Base-by-base conservation (phyloP, 495 filamentous ascomycete genomes). In the Penicillium riverlandense region DNA sequence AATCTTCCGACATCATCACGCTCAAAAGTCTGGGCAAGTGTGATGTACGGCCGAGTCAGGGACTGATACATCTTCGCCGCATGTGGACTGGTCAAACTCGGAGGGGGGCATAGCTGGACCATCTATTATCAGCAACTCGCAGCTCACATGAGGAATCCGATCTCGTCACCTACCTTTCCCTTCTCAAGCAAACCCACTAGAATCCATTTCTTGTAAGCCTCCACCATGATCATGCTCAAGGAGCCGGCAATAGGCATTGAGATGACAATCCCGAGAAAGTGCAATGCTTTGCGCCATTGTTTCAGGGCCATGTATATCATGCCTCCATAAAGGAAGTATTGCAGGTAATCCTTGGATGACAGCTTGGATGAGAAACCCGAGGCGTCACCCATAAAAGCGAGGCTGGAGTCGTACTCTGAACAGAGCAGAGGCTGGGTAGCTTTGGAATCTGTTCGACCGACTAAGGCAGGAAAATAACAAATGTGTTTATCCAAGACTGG, bases 201-300 rank as follows among this genome's bases (percentile, higher is more conserved):
- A 8, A 92, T 62, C 84, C 88, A 95, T 66, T 94, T 96, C 61
- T 91, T 95, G 70, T 95, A 94, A 11, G 87, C 88, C 53, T 95
- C 89, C 2, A 86, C 72, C 83, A 90, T 88, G 28, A 92, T 74
- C 62, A 80, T 83, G 63, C 82, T 91, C 13, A 77, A 71, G 10
- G 72, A 62, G 15, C 64, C 71, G 11, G 62, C 65, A 1, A 76
- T 66, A 8, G 90, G 90, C 33, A 74, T 76, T 11, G 80, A 74
- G 29, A 91, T 70, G 34, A 83, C 79, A 44, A 78, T 71, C 48
- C 83, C 82, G 27, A 96, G 70, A 40, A 83, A 86, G 36, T 82
- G 74, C 27, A 76, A 67, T 0, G 91, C 90, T 44, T 79, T 77
- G 28, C 72, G 64, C 86, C 85, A 97, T 41, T 84, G 63, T 50